These are phyloP conservation scores for Colletotrichum echinochloae DNA, from an alignment of 2,329 filamentous ascomycete genomes.

Conservation along the genomic window DNA sequence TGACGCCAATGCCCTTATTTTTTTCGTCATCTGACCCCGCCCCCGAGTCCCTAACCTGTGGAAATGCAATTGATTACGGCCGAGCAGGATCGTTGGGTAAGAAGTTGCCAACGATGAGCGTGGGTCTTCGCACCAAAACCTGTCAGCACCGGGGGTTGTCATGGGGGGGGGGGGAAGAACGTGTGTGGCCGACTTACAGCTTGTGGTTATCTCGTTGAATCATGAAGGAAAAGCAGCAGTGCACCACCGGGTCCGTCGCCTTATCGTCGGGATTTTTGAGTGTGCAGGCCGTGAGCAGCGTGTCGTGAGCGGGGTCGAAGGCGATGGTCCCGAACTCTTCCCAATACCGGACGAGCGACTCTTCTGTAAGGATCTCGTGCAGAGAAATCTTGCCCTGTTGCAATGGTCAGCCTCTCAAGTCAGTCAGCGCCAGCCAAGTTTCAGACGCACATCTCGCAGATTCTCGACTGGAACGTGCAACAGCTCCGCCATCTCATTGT, in stretches of 20 bases:
- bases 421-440: neutral
- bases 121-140: slow-evolving; percentile 71
- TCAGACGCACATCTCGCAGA: slow-evolving; percentile 82
- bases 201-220: slow-evolving; percentile 95
- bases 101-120: slow-evolving; percentile 96
- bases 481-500: slow-evolving; percentile 98
- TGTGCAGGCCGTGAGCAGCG: slow-evolving; percentile 92
- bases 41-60: slow-evolving; percentile 28
- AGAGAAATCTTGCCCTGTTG: slow-evolving; percentile 89
- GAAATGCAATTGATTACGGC: slow-evolving; percentile 52
- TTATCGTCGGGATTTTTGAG: slow-evolving; percentile 83
- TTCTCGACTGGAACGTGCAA: slow-evolving; percentile 93
- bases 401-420: slow-evolving; percentile 18
- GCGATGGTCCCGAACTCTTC: slow-evolving; percentile 99
- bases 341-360: slow-evolving; percentile 96
- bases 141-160: slow-evolving; percentile 47
- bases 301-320: slow-evolving; percentile 94
- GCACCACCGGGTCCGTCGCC: slow-evolving; percentile 78
- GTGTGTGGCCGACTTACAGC: slow-evolving; percentile 80
- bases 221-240: slow-evolving; percentile 98
- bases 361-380: slow-evolving; percentile 95
- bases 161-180: neutral
- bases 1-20: slow-evolving; percentile 29
- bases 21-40: slow-evolving; percentile 9
- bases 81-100: slow-evolving; percentile 79